Conservation (phyloP, 176 grass and related monocot genomes). For the Aegilops sharonensis region DNA sequence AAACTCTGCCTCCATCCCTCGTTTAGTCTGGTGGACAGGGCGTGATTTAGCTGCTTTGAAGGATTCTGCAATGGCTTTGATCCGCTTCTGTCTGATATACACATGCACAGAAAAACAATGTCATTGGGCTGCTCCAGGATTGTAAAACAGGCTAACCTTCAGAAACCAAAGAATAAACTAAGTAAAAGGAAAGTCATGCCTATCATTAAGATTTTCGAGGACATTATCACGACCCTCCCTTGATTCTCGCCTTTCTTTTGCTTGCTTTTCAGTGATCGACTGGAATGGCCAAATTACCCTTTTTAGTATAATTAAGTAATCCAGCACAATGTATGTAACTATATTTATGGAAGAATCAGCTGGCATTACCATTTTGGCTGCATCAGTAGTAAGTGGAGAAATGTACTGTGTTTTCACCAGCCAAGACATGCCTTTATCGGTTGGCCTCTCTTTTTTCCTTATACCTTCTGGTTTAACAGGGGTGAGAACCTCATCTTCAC, state of each 20-base stretch:
- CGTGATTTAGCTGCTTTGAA: constrained; percentile 85
- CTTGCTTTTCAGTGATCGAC: constrained; percentile 98
- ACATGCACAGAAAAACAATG: constrained; percentile 21
- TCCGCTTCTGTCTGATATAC: constrained; percentile 85
- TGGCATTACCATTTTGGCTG: constrained; percentile 72
- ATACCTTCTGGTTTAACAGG: constrained; percentile 92
- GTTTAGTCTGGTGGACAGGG: constrained; percentile 91
- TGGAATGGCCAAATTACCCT: constrained; percentile 35
- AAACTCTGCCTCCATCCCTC: constrained; percentile 64
- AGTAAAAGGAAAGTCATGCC: constrained; percentile 40
- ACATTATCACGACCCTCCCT: constrained; percentile 69
- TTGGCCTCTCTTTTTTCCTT: constrained; percentile 91
- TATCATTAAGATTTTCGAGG: constrained; percentile 89
- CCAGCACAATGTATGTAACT: constrained; percentile 23
- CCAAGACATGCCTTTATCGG: constrained; percentile 97
- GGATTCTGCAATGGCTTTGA: constrained; percentile 88
- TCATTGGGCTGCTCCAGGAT: constrained; percentile 24
- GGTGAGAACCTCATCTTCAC: constrained; percentile 83
- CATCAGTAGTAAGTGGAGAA: constrained; percentile 86
- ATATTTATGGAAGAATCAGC: constrained; percentile 27
- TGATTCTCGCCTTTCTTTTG: constrained; percentile 91
- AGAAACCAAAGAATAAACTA: constrained; percentile 10
- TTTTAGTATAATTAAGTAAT: constrained; percentile 27
- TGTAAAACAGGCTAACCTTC: constrained; percentile 22
- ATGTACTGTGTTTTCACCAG: constrained; percentile 99